Percentiles rank a stretch among this genome's conserved stretches.
Evolutionary conservation across 2,329 filamentous ascomycete genomes (phyloP).

Genomic region (Sporothrix pseudoabietina): DNA sequence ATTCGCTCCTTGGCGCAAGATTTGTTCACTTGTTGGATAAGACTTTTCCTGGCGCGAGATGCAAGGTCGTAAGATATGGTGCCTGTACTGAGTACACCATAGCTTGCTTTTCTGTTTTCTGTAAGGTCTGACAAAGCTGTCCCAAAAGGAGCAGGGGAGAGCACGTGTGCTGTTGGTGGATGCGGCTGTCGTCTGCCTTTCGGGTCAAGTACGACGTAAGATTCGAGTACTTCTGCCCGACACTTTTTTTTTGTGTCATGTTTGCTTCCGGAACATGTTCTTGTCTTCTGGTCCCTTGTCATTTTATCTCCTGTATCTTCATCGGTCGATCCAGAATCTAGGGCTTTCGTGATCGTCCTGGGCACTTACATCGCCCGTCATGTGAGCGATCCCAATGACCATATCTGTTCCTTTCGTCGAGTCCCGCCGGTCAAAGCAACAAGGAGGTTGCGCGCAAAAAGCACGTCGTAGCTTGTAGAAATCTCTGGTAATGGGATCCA

Average conservation of each 20-base stretch:
- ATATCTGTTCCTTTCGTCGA: constrained; percentile 13
- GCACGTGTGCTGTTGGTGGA: constrained; percentile 4
- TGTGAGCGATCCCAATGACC: not conserved
- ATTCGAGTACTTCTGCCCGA: not conserved
- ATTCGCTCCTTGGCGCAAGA: constrained; percentile 2
- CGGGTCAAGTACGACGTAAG: not conserved
- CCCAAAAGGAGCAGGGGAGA: not conserved
- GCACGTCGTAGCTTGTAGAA: not conserved
- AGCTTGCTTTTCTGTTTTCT: not conserved
- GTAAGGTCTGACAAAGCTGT: not conserved
- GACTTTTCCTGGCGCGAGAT: not conserved
- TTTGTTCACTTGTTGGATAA: not conserved
- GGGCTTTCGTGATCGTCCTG: not conserved
- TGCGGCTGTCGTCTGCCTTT: not conserved
- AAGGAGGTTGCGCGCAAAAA: not conserved
- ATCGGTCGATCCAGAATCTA: not conserved
- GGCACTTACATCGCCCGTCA: constrained; percentile 6
- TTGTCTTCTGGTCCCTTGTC: not conserved
- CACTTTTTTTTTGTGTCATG: not conserved
- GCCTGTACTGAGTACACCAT: no score
- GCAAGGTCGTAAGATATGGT: constrained; percentile 14
- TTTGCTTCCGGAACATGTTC: not conserved
- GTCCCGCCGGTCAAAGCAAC: not conserved
- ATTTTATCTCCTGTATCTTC: not conserved
- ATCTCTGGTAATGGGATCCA: constrained; percentile 2